Conservation (phyloP, 441 rosid species). For the Croton setiger region DNA sequence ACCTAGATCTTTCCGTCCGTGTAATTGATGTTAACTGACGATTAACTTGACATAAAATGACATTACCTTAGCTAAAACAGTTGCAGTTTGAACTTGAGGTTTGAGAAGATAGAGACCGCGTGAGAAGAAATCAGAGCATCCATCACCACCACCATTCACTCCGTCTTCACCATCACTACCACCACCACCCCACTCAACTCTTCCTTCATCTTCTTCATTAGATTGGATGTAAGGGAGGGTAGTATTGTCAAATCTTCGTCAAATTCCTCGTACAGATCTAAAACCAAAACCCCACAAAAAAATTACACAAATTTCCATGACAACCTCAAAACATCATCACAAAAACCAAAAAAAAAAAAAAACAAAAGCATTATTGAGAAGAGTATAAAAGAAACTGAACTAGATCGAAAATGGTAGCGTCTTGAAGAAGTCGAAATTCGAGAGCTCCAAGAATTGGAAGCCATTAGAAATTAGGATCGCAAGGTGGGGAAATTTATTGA, state of each 20-base stretch:
- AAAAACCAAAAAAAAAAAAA: background rate
- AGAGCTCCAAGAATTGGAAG: slow-evolving; percentile 45
- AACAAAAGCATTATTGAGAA: background rate
- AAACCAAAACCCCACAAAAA: background rate
- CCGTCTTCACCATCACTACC: no score
- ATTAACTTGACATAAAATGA: no score
- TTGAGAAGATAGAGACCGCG: no score
- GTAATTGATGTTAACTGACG: no score
- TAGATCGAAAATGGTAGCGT: slow-evolving; percentile 47
- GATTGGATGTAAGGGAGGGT: no score
- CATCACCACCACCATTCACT: no score
- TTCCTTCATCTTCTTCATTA: no score
- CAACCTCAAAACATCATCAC: background rate
- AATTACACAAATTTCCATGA: slow-evolving; percentile 8
- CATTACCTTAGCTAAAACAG: no score
- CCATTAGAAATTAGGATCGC: background rate
- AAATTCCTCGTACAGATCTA: slow-evolving; percentile 58
- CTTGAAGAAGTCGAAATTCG: slow-evolving; percentile 40
- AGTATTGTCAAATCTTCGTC: slow-evolving; percentile 59
- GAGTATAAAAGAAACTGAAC: slow-evolving; percentile 20
- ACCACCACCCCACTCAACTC: no score
- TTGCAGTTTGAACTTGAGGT: no score
- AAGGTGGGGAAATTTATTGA: background rate
- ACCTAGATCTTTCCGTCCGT: no score
- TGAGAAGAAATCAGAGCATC: no score